These are phyloP conservation scores for Eutrema heterophyllum DNA, from an alignment of 345 rosid genomes.

Conservation along the genomic window DNA sequence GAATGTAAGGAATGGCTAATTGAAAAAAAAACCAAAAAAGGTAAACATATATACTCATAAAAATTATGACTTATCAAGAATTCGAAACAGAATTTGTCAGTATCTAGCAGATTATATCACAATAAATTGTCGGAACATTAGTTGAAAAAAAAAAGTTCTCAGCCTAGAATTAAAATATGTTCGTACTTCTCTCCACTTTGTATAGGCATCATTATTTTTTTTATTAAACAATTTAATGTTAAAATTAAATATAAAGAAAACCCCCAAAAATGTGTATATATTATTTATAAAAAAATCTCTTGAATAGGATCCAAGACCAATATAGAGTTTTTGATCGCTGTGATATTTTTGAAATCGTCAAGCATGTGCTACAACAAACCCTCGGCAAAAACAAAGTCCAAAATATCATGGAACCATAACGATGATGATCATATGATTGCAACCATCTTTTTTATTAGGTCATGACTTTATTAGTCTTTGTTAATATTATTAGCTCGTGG, in stretches of 20 bases:
- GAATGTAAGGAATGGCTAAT: no score
- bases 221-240: no score
- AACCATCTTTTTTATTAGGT: slow-evolving; percentile 2
- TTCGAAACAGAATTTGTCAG: no score
- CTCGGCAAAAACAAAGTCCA: neutral
- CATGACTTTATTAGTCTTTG: neutral
- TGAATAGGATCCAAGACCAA: neutral
- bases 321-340: neutral
- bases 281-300: neutral
- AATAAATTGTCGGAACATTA: no score
- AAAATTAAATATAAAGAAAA: no score
- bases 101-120: no score
- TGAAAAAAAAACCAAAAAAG: no score
- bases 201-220: neutral
- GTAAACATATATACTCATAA: no score
- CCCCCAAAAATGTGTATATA: no score
- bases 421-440: neutral
- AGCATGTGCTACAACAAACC: neutral
- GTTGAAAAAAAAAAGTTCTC: no score
- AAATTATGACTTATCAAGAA: no score
- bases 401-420: neutral
- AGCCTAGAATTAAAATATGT: no score
- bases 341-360: neutral
- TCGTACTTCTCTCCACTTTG: neutral
- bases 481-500: slow-evolving; percentile 4